Conservation (phyloP, 495 filamentous ascomycete genomes). For the Umbilicaria muhlenbergii region DNA sequence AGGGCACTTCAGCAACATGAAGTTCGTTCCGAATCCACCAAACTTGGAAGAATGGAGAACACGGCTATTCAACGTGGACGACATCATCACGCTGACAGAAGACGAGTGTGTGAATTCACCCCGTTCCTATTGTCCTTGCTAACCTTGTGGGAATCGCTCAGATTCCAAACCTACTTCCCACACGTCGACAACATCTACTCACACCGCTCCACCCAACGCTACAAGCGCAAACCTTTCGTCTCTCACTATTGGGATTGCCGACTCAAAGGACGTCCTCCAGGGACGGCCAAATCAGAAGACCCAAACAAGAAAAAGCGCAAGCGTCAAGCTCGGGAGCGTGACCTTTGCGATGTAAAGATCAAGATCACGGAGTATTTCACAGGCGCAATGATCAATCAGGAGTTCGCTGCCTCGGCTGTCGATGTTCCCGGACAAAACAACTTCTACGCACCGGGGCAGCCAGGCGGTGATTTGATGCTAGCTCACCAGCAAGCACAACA, state of each 20-base stretch:
- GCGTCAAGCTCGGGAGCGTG: constrained; percentile 55
- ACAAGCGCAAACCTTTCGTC: constrained; percentile 71
- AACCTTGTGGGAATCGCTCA: constrained; percentile 15
- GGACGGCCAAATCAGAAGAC: constrained; percentile 71
- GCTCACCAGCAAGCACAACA: background rate
- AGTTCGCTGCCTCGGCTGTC: constrained; percentile 5
- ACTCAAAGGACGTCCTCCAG: constrained; percentile 69
- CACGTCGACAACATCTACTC: constrained; percentile 89
- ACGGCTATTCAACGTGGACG: constrained; percentile 62
- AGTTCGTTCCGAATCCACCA: constrained; percentile 49
- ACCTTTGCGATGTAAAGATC: constrained; percentile 84
- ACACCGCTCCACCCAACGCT: constrained; percentile 72
- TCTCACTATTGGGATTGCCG: constrained; percentile 88
- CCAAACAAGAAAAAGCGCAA: constrained; percentile 85
- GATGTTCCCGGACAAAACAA: constrained; percentile 12
- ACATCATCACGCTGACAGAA: constrained; percentile 57
- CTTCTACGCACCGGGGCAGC: constrained; percentile 18
- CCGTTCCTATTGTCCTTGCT: background rate
- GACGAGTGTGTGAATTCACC: constrained; percentile 47
- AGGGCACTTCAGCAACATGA: constrained; percentile 40
- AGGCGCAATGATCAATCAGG: constrained; percentile 24
- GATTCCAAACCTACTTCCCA: constrained; percentile 78
- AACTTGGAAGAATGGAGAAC: constrained; percentile 59
- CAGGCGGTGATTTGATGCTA: constrained; percentile 2
- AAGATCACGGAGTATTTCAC: constrained; percentile 78